phyloP scores from a whole-genome alignment of 352 stramenopile species.

The Pythium dissotocum region DNA sequence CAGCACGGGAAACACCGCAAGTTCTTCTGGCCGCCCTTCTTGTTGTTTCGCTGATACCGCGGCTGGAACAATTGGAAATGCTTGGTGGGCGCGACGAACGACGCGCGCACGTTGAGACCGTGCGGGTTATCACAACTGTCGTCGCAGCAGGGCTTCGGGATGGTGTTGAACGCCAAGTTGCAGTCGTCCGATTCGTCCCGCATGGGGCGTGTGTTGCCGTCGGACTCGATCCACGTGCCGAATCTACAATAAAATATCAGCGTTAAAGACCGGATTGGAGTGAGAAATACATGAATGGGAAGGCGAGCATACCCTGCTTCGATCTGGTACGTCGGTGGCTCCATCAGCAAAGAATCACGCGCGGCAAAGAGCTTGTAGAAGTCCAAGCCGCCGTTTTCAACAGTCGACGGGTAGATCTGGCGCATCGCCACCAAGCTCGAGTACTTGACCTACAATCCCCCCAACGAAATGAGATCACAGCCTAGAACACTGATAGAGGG shows the following conservation, averaged over 20 bases:
- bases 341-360: slow-evolving; percentile 71
- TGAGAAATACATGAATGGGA: not conserved
- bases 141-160: slow-evolving; percentile 76
- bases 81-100: slow-evolving; percentile 79
- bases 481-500: not conserved
- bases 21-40: slow-evolving; percentile 90
- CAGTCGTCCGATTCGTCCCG: slow-evolving; percentile 65
- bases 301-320: slow-evolving; percentile 55
- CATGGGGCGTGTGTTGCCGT: slow-evolving; percentile 82
- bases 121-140: slow-evolving; percentile 84
- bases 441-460: slow-evolving; percentile 63
- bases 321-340: slow-evolving; percentile 83
- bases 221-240: slow-evolving; percentile 81
- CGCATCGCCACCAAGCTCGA: slow-evolving; percentile 69
- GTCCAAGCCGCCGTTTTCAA: slow-evolving; percentile 58
- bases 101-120: slow-evolving; percentile 73
- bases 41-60: slow-evolving; percentile 90
- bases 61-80: slow-evolving; percentile 78
- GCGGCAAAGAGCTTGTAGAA: slow-evolving; percentile 81
- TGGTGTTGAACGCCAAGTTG: slow-evolving; percentile 75
- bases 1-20: slow-evolving; percentile 87
- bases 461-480: not conserved
- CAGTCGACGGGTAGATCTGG: slow-evolving; percentile 69
- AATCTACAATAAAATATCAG: slow-evolving; percentile 36
- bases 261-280: not conserved